Conservation (phyloP, 495 filamentous ascomycete genomes). For the Delitschia confertaspora region DNA sequence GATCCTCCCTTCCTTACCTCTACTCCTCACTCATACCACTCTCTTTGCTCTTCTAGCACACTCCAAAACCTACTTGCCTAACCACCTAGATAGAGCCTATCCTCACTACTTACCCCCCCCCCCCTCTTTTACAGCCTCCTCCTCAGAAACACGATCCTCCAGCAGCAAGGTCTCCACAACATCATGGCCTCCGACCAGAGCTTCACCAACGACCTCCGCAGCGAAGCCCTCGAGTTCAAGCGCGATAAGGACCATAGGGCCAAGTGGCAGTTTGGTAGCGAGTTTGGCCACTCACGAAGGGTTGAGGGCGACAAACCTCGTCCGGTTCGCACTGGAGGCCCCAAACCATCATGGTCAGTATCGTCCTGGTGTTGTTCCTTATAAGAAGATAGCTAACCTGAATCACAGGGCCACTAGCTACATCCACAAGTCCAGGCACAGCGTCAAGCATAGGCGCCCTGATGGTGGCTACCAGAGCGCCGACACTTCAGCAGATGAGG, state of each 20-base stretch:
- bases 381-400: not conserved
- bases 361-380: not conserved
- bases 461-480: conserved; percentile 30
- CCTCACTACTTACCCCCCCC: too few relatives aligned
- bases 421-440: conserved; percentile 1
- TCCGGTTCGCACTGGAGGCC: conserved; percentile 20
- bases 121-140: too few relatives aligned
- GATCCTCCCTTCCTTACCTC: too few relatives aligned
- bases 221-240: conserved; percentile 32
- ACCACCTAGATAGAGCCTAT: too few relatives aligned
- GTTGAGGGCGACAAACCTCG: conserved; percentile 20
- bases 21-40: too few relatives aligned
- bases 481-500: conserved; percentile 30
- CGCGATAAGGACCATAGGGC: conserved; percentile 45
- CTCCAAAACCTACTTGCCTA: too few relatives aligned
- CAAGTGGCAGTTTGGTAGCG: conserved; percentile 45
- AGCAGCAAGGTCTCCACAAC: conserved; percentile 14
- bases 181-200: conserved; percentile 34
- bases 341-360: conserved; percentile 23
- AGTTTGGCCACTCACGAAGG: conserved; percentile 25
- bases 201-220: conserved; percentile 37
- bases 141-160: too few relatives aligned
- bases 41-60: too few relatives aligned
- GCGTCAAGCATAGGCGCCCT: conserved; percentile 19
- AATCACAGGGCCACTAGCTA: not conserved